Evolutionary conservation across 192 early-diverging fungal genomes (phyloP), one percentile per base, ranked within the genome.

Genomic region (Gaertneriomyces sp.): DNA sequence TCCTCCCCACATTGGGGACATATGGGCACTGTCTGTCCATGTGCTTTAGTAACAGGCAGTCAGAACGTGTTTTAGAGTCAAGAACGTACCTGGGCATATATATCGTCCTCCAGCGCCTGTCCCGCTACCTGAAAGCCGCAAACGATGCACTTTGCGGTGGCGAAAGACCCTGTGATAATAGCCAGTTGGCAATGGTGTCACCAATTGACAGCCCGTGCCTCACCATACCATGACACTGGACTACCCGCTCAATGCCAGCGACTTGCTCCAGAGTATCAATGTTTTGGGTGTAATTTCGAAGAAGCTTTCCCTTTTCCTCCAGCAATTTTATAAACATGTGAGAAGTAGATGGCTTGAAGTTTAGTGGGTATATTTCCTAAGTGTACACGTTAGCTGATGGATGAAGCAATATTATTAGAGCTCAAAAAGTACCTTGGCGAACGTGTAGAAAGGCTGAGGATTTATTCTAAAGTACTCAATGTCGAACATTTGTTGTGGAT

Each of bases 281-380:
- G 65, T 98, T 98, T 64, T 98, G 96, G 1, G 96, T 96, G 70
- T 98, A 98, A 64, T 97, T 97, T 20, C 94, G 79, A 20, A 98
- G 67, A 46, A 98, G 76, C 74, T 93, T 91, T 2, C 85, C 90
- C 54, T 90, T 76, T 6, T 89, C 79, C 67, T 98, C 94, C 8
- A 98, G 72, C 46, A 93, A 63, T 71, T 93, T 94, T 61, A 98
- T 77, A 77, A 98, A 98, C 42, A 80, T 70, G 70, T 98, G 95
- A 6, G 87, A 87, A 0, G 89, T 89, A 25, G 91, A 91, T 14
- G 95, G 95, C 42, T 73, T 82, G 69, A 92, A 93, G 57, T 95
- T 94, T 66, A 81, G 85, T 3, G 94, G 94, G 63, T 90, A 93
- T 14, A 96, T 89, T 70, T 96, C 91, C 68, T 68, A 41, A 17